These are phyloP conservation scores for Sistotremastrum niveocremeum DNA, from an alignment of 768 basidiomycete genomes.

Conservation along the genomic window DNA sequence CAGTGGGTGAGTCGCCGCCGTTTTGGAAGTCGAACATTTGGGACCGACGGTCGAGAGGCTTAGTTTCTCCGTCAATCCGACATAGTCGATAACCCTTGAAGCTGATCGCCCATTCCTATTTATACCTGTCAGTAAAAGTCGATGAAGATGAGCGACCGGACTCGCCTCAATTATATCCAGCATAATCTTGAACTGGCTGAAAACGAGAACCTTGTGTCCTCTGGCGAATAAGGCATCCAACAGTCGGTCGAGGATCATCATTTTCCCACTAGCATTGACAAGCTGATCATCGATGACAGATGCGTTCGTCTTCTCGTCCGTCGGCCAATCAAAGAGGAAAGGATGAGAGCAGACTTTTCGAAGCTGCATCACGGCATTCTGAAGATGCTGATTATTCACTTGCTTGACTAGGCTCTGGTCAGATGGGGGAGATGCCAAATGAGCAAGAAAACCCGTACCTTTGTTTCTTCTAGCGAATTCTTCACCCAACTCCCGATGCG, in stretches of 20 bases:
- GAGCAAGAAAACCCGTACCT: slow-evolving; percentile 35
- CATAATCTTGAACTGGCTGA: slow-evolving; percentile 95
- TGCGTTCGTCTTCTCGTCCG: slow-evolving; percentile 44
- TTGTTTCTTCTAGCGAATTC: slow-evolving; percentile 41
- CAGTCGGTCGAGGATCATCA: slow-evolving; percentile 88
- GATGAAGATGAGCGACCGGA: slow-evolving; percentile 3
- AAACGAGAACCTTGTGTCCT: slow-evolving; percentile 74
- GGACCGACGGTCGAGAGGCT: slow-evolving; percentile 66
- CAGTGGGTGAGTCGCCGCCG: slow-evolving; percentile 44
- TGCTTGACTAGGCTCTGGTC: slow-evolving; percentile 44
- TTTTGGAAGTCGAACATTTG: slow-evolving; percentile 80
- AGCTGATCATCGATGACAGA: slow-evolving; percentile 65
- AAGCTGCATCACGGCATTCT: slow-evolving; percentile 94
- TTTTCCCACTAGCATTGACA: slow-evolving; percentile 84
- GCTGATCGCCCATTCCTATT: slow-evolving; percentile 78
- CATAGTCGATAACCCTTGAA: slow-evolving; percentile 75
- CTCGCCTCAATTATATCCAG: slow-evolving; percentile 84
- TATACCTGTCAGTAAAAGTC: slow-evolving; percentile 1
- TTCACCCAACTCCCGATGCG: slow-evolving; percentile 32
- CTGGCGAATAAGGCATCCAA: slow-evolving; percentile 68
- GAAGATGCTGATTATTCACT: slow-evolving; percentile 85
- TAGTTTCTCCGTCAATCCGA: slow-evolving; percentile 83
- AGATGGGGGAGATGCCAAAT: neutral
- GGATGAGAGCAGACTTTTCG: slow-evolving; percentile 95
- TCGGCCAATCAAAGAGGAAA: slow-evolving; percentile 77